Conservation (phyloP, 495 filamentous ascomycete species). For the Neurospora sp. region DNA sequence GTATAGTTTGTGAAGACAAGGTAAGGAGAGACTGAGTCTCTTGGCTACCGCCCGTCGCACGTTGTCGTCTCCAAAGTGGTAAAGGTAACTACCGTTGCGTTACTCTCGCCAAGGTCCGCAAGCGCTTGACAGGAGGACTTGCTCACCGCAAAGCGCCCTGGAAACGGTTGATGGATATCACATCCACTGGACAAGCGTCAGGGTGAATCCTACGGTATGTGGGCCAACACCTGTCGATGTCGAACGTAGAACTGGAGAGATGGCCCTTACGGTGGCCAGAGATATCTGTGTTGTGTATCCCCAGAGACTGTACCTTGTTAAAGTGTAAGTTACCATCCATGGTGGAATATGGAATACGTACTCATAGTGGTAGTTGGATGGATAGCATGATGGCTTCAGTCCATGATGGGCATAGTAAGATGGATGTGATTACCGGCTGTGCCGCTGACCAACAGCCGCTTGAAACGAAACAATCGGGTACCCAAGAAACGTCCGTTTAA, state of each 20-base stretch:
- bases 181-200: background rate
- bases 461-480: background rate
- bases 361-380: background rate
- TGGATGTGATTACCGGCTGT: conserved; percentile 15
- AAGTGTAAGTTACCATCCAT: background rate
- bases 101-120: background rate
- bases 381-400: background rate
- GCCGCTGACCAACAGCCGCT: conserved; percentile 20
- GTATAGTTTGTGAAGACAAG: background rate
- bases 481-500: background rate
- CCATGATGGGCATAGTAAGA: background rate
- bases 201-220: background rate
- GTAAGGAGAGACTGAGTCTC: background rate
- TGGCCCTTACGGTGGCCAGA: background rate
- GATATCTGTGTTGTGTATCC: background rate
- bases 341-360: background rate
- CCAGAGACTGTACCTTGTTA: background rate
- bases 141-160: background rate
- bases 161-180: background rate
- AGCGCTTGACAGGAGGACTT: background rate
- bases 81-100: background rate
- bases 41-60: background rate
- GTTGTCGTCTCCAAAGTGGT: background rate
- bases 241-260: background rate
- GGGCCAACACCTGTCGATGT: background rate